Base-by-base conservation (phyloP, 306 rosid genomes). In the Gastrolobium bilobum region DNA sequence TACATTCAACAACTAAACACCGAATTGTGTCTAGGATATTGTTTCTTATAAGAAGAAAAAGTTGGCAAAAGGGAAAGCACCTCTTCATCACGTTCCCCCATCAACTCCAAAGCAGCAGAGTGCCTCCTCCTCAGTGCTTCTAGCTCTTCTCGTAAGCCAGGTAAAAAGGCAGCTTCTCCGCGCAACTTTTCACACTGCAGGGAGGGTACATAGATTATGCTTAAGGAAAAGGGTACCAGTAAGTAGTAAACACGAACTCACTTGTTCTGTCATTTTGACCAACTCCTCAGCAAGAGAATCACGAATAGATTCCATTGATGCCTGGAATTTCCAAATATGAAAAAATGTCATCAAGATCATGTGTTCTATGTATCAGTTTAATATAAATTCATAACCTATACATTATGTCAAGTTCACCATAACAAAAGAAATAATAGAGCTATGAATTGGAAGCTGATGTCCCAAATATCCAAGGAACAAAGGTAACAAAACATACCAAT, bases 41-140 rank as follows among this genome's bases (percentile, higher is more conserved):
- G 67, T 3, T 59, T n/a, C 37, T 57, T 61, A 74, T 29, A 62
- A 29, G n/a, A n/a, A 42, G 15, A 20, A 70, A 50, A 68, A 33
- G 62, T 34, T 6, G 52, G 62, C 31, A 62, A 75, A 63, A 38
- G 58, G 80, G 77, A 68, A 34, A 31, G 30, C 85, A 95, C 99
- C 99, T 96, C 98, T 80, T 93, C 99, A 80, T 95, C 99, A 56
- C 98, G 98, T 86, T 96, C 99, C 2, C 99, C 99, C 99, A 96
- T 96, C 83, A 96, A 90, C 86, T 96, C 99, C 88, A 96, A 82
- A 11, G 99, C 99, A 80, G 99, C 91, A 80, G 97, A 86, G 85
- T 96, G 99, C 82, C 99, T 87, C 86, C 92, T 96, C 88, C 99
- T 91, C 62, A 96, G 79, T 71, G 98, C 90, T 70, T 96, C 99